These are phyloP conservation scores for Dryadomyces sulphureus DNA, from an alignment of 2,329 filamentous ascomycete genomes.

Conservation along the genomic window DNA sequence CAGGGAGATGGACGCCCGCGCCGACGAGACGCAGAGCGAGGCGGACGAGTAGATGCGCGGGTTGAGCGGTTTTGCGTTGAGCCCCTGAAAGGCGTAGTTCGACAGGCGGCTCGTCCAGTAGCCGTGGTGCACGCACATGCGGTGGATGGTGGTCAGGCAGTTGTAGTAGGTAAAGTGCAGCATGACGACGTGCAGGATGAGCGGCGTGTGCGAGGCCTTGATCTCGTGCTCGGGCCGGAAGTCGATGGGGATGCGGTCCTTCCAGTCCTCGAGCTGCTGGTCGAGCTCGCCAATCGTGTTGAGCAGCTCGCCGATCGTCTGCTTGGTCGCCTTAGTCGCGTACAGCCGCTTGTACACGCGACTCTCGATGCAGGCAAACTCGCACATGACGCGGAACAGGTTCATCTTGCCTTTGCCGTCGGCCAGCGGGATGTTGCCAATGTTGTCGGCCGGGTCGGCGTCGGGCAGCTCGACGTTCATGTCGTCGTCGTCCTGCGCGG, in stretches of 20 bases:
- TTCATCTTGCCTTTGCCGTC: conserved; percentile 91
- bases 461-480: conserved; percentile 96
- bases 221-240: conserved; percentile 97
- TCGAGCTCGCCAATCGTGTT: conserved; percentile 95
- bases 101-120: conserved; percentile 95
- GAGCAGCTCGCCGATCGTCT: conserved; percentile 81
- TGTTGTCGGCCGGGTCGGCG: conserved; percentile 78
- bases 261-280: conserved; percentile 82
- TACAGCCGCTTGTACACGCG: conserved; percentile 90
- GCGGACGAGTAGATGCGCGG: conserved; percentile 90
- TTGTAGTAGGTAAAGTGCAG: conserved; percentile 97
- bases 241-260: conserved; percentile 85
- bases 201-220: conserved; percentile 75
- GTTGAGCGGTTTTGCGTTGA: conserved; percentile 82
- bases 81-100: conserved; percentile 86
- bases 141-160: conserved; percentile 90
- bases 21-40: conserved; percentile 81
- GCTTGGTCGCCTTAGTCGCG: conserved; percentile 79
- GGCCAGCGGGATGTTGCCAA: conserved; percentile 82
- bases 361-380: conserved; percentile 82
- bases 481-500: conserved; percentile 48
- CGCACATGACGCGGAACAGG: conserved; percentile 82
- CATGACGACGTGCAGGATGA: conserved; percentile 90
- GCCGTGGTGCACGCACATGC: conserved; percentile 95
- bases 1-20: conserved; percentile 80